A percentile compares a stretch with the other conserved stretches of the same genome.
Evolutionary conservation across 2,329 filamentous ascomycete species (phyloP).

Genomic region (Akanthomyces lecanii): DNA sequence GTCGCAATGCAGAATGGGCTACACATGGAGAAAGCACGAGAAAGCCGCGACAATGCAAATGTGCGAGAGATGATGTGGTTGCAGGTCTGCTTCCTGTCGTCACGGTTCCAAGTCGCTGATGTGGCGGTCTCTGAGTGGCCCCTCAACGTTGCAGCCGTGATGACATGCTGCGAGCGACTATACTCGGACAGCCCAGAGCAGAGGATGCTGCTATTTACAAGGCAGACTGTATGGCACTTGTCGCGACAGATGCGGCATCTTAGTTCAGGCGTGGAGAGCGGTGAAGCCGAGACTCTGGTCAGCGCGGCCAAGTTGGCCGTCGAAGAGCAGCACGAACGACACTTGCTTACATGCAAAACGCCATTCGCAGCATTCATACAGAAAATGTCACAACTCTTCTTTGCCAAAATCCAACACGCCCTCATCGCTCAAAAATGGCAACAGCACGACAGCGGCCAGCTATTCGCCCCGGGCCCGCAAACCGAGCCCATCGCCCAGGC

Average conservation of each 20-base stretch:
- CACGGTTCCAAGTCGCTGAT: constrained; percentile 18
- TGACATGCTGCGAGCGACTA: background rate
- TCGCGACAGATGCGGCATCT: background rate
- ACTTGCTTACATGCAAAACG: constrained; percentile 6
- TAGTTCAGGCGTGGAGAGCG: background rate
- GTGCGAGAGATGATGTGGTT: constrained; percentile 25
- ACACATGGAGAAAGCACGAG: constrained; percentile 20
- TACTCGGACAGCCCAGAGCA: constrained; percentile 13
- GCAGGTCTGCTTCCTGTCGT: constrained; percentile 29
- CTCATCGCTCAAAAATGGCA: background rate
- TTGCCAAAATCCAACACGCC: constrained; percentile 26
- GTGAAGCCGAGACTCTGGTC: background rate
- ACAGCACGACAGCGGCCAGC: constrained; percentile 17
- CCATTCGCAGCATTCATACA: constrained; percentile 21
- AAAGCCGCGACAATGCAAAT: background rate
- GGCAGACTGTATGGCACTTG: background rate
- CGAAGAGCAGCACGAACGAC: constrained; percentile 16
- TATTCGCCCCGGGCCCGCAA: background rate
- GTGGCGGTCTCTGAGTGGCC: background rate
- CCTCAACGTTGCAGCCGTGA: background rate
- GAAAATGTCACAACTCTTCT: constrained; percentile 25
- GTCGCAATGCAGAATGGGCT: constrained; percentile 23
- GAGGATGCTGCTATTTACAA: background rate
- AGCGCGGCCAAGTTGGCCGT: constrained; percentile 18
- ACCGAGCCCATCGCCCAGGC: constrained; percentile 7